Evolutionary conservation across 257 asterid genomes (phyloP), one percentile per base, ranked within the genome.

Genomic region (Anisodus acutangulus): DNA sequence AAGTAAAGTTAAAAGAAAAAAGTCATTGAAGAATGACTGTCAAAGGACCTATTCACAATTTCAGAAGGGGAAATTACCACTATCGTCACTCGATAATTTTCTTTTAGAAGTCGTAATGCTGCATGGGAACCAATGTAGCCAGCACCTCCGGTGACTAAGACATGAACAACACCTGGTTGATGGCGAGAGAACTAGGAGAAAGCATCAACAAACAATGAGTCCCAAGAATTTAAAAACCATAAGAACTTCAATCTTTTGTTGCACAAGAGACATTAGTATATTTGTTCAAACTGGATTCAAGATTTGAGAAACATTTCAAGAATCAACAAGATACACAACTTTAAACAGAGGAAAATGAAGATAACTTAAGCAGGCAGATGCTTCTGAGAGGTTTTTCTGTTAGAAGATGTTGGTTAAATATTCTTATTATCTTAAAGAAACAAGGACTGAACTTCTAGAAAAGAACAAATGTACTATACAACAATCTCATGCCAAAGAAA

Each of bases 71-170:
- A 86, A 82, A 86, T 11, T 92, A 95, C 98, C 99, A 95, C 99
- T 85, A 95, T 91, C 1, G 99, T 94, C 87, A 95, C 99, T 78
- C 99, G 97, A 81, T 92, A 93, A 15, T 88, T 88, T 85, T 93
- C 98, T 82, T 91, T 88, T n/a, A 95, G 95, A 85, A 95, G 97
- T 15, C 96, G 91, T 83, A 95, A 86, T 47, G 94, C 93, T 72
- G 98, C 97, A 88, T 95, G 99, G 71, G 99, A 94, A 78, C 99
- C 99, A 59, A 95, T 95, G 88, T 90, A 95, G 22, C 97, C 99
- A 83, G 98, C 99, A 82, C 99, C 99, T 88, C 99, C 99, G 47
- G 99, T 95, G 60, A 95, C 97, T 78, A 95, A 88, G 83, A 95
- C 98, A 86, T 95, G 99, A 87, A 97, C 91, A 51, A 94, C 97